These are phyloP conservation scores for Rosa chinensis DNA, from an alignment of 306 rosid species.

Conservation along the genomic window DNA sequence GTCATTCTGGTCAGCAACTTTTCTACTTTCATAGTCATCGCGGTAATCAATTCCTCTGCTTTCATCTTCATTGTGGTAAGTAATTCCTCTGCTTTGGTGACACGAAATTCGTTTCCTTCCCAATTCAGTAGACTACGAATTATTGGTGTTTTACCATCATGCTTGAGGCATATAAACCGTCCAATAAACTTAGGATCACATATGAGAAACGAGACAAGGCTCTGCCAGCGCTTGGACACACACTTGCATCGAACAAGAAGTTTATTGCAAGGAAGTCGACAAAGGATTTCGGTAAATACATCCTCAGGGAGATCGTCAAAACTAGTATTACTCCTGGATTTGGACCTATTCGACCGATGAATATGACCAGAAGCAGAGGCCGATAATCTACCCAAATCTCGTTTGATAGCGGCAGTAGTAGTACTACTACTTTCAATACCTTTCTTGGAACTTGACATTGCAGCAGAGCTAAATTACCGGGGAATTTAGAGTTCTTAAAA, in stretches of 20 bases:
- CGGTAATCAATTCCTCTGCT: neutral
- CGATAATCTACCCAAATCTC: too few relatives aligned
- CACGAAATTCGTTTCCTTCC: neutral
- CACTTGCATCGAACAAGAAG: neutral
- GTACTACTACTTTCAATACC: too few relatives aligned
- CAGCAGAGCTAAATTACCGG: too few relatives aligned
- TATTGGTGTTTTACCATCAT: neutral
- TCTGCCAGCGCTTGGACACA: neutral
- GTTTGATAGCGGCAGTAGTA: too few relatives aligned
- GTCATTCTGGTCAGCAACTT: neutral
- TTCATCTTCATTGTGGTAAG: neutral
- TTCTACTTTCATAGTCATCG: neutral
- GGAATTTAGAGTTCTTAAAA: too few relatives aligned
- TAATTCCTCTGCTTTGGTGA: neutral
- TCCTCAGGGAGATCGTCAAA: neutral
- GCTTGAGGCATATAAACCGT: neutral
- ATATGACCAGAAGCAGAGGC: neutral
- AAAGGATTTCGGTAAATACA: neutral
- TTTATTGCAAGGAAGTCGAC: neutral
- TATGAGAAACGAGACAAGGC: neutral
- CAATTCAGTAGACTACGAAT: neutral
- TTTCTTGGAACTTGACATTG: too few relatives aligned
- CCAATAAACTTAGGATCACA: neutral
- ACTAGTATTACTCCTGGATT: neutral
- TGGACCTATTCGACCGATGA: neutral